Conservation (phyloP, 257 asterid genomes). For the Craterostigma plantagineum region DNA sequence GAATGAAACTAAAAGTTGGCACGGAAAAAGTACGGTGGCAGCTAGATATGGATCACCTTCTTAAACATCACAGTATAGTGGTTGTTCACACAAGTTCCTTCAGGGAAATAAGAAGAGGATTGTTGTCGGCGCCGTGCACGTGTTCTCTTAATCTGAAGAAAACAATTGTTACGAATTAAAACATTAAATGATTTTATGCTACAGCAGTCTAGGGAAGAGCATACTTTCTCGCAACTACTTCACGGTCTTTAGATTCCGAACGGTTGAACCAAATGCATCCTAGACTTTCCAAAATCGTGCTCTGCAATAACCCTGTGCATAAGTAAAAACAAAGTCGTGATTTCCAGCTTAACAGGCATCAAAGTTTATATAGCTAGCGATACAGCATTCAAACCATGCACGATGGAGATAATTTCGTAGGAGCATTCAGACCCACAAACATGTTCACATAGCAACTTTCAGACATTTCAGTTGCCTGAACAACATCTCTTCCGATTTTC, state of each 20-base stretch:
- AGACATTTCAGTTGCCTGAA: too few species aligned
- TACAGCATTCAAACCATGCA: too few species aligned
- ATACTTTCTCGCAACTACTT: slow-evolving; percentile 79
- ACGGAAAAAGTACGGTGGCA: not conserved
- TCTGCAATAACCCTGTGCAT: slow-evolving; percentile 62
- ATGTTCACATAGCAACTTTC: too few species aligned
- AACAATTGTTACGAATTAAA: not conserved
- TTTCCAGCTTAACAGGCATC: not conserved
- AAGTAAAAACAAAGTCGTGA: not conserved
- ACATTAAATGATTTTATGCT: not conserved
- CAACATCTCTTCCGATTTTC: too few species aligned
- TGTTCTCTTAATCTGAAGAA: slow-evolving; percentile 71
- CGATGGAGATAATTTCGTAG: too few species aligned
- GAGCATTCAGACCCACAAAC: too few species aligned
- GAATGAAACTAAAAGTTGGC: too few species aligned
- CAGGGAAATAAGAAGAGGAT: slow-evolving; percentile 98
- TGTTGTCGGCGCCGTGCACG: slow-evolving; percentile 76
- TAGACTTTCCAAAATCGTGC: slow-evolving; percentile 88
- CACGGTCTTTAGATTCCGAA: slow-evolving; percentile 92
- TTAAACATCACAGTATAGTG: slow-evolving; percentile 97
- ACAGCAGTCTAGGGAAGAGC: slow-evolving; percentile 9
- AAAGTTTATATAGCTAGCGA: not conserved
- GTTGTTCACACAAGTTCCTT: slow-evolving; percentile 97
- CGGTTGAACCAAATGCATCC: slow-evolving; percentile 99
- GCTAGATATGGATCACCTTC: slow-evolving; percentile 29